Evolutionary conservation across 345 rosid genomes (phyloP).

Genomic region (Euphorbia pulcherrima): DNA sequence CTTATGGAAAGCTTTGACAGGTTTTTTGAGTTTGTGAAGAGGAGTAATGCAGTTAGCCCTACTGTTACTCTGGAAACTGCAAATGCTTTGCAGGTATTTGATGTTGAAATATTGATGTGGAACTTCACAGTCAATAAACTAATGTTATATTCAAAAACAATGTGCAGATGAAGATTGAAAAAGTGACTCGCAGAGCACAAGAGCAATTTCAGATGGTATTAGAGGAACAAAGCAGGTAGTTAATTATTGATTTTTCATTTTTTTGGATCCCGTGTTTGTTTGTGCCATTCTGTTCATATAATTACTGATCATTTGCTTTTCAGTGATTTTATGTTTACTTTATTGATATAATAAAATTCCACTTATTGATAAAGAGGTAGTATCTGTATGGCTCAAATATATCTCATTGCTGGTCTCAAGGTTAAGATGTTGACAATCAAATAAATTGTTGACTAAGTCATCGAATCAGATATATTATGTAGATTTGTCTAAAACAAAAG

Average conservation of each 20-base stretch:
- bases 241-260: slow-evolving; percentile 12
- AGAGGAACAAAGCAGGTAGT: slow-evolving; percentile 98
- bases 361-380: not conserved
- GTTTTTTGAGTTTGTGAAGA: slow-evolving; percentile 78
- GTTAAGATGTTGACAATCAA: not conserved
- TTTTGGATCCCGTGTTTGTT: slow-evolving; percentile 2
- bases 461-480: not conserved
- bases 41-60: slow-evolving; percentile 96
- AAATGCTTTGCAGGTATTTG: slow-evolving; percentile 86
- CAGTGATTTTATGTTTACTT: not conserved
- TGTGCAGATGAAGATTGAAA: slow-evolving; percentile 79
- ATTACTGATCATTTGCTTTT: not conserved
- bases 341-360: not conserved
- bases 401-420: not conserved
- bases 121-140: slow-evolving; percentile 2
- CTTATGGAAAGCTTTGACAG: slow-evolving; percentile 89
- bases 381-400: not conserved
- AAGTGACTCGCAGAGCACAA: slow-evolving; percentile 94
- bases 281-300: slow-evolving; percentile 13
- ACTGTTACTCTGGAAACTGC: slow-evolving; percentile 93
- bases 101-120: slow-evolving; percentile 18
- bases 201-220: slow-evolving; percentile 92
- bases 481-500: not conserved
- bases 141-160: slow-evolving; percentile 17
- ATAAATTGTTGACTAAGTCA: not conserved